Evolutionary conservation across 495 filamentous ascomycete genomes (phyloP).

Genomic region (Mytilinidion resinicola): DNA sequence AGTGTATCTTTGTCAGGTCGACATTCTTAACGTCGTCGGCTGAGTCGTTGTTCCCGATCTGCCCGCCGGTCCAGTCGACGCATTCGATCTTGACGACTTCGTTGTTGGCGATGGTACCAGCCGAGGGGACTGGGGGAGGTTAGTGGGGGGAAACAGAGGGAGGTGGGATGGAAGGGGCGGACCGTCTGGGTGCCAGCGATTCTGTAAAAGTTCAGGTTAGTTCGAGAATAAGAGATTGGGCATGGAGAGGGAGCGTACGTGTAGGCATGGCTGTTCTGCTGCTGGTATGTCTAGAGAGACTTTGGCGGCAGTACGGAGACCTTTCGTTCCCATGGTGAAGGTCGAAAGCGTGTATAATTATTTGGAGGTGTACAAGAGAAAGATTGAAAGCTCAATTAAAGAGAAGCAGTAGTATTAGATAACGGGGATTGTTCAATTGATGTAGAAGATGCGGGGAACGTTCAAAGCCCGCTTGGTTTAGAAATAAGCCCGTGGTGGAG

Average conservation of each 20-base stretch:
- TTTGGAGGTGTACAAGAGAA: background rate
- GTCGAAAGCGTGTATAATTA: background rate
- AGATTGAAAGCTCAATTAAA: background rate
- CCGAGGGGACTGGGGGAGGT: constrained; percentile 59
- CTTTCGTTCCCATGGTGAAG: constrained; percentile 33
- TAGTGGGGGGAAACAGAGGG: background rate
- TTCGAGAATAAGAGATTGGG: background rate
- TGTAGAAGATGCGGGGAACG: constrained; percentile 17
- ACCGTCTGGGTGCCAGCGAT: constrained; percentile 94
- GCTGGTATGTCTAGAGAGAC: constrained; percentile 77
- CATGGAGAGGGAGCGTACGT: constrained; percentile 53
- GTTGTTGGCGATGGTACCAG: constrained; percentile 68
- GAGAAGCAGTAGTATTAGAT: background rate
- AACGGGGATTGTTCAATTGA: background rate
- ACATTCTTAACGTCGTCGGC: constrained; percentile 84
- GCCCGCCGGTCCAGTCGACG: constrained; percentile 72
- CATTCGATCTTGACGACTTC: constrained; percentile 96
- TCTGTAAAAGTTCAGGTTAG: constrained; percentile 44
- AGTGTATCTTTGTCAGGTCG: constrained; percentile 79
- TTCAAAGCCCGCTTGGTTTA: background rate
- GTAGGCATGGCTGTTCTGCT: constrained; percentile 63
- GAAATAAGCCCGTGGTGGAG: constrained; percentile 10
- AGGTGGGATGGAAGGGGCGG: constrained; percentile 24
- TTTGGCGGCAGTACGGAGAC: constrained; percentile 66
- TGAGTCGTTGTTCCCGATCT: constrained; percentile 82